Percentiles rank a stretch among this genome's conserved stretches.
Conservation (phyloP, 768 basidiomycete genomes). For the Termitomyces titanicus region DNA sequence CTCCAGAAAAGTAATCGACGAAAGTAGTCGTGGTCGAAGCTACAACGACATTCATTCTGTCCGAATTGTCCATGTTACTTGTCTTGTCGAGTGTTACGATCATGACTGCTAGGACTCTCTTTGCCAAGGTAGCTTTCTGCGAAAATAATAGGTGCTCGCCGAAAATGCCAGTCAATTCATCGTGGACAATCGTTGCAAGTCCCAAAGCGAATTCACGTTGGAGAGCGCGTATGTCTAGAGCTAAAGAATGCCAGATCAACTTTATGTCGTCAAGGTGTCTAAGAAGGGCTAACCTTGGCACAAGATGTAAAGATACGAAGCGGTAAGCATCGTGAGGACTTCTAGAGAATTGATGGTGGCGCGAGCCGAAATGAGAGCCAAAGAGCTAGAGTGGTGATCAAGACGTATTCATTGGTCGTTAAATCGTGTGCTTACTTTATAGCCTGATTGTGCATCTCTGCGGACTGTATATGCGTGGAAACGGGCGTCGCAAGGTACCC, state of each 20-base stretch:
- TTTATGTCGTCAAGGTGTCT: neutral
- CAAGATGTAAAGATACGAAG: slow-evolving; percentile 68
- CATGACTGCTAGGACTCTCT: slow-evolving; percentile 39
- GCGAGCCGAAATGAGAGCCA: slow-evolving; percentile 72
- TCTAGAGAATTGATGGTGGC: slow-evolving; percentile 70
- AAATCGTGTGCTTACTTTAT: slow-evolving; percentile 54
- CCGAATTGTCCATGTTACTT: slow-evolving; percentile 63
- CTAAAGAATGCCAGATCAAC: slow-evolving; percentile 24
- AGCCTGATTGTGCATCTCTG: slow-evolving; percentile 85
- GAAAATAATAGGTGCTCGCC: slow-evolving; percentile 28
- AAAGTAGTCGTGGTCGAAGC: slow-evolving; percentile 51
- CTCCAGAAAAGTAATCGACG: slow-evolving; percentile 39
- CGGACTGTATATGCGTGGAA: slow-evolving; percentile 76
- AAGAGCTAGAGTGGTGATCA: slow-evolving; percentile 30
- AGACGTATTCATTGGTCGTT: neutral
- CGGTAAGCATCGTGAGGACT: slow-evolving; percentile 63
- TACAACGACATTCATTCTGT: slow-evolving; percentile 63
- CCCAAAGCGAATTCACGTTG: slow-evolving; percentile 55
- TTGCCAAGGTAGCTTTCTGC: slow-evolving; percentile 27
- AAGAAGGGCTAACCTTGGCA: slow-evolving; percentile 48
- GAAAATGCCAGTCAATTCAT: slow-evolving; percentile 47
- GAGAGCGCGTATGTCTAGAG: slow-evolving; percentile 75
- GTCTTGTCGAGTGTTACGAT: slow-evolving; percentile 59
- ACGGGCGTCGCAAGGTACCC: slow-evolving; percentile 78
- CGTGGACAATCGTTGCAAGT: slow-evolving; percentile 41